phyloP scores from a whole-genome alignment of 2,329 filamentous ascomycete genomes.

The Pleurostoma richardsiae region DNA sequence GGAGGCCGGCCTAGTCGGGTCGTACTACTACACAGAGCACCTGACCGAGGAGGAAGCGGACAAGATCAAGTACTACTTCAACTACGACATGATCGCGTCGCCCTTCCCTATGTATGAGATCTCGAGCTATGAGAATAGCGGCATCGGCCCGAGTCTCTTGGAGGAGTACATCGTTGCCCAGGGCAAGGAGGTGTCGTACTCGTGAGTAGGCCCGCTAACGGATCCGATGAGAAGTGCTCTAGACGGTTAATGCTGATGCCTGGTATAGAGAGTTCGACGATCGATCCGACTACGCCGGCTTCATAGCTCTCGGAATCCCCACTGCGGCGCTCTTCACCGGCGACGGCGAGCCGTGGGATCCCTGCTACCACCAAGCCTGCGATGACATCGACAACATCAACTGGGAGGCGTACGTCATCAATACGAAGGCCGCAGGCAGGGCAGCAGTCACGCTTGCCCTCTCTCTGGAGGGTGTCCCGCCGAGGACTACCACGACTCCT shows the following conservation, averaged over 20 bases:
- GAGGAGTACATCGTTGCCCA: conserved; percentile 22
- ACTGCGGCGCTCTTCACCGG: conserved; percentile 56
- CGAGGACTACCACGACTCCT: conserved; percentile 7
- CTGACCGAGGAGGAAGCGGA: conserved; percentile 23
- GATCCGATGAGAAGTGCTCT: conserved; percentile 29
- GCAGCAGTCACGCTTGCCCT: conserved; percentile 28
- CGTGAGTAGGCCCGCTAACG: conserved; percentile 13
- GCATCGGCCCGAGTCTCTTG: conserved; percentile 28
- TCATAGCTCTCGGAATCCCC: conserved; percentile 50
- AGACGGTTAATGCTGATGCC: conserved; percentile 25
- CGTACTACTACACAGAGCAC: conserved; percentile 29
- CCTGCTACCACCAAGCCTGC: conserved; percentile 27
- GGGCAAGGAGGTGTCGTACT: conserved; percentile 20
- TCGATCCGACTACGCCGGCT: conserved; percentile 57
- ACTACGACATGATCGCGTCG: conserved; percentile 36
- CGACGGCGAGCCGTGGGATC: conserved; percentile 35
- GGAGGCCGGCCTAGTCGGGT: conserved; percentile 32
- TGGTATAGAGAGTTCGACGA: conserved; percentile 48
- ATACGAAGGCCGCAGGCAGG: conserved; percentile 41
- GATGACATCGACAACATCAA: conserved; percentile 32
- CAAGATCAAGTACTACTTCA: conserved; percentile 30
- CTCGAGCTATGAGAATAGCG: conserved; percentile 26
- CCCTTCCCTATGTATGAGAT: conserved; percentile 28
- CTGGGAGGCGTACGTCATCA: conserved; percentile 25
- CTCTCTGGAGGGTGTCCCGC: conserved; percentile 14